A percentile compares a stretch with the other conserved stretches of the same genome.
Evolutionary conservation across 306 rosid genomes (phyloP).

Genomic region (Carpinus viminea): DNA sequence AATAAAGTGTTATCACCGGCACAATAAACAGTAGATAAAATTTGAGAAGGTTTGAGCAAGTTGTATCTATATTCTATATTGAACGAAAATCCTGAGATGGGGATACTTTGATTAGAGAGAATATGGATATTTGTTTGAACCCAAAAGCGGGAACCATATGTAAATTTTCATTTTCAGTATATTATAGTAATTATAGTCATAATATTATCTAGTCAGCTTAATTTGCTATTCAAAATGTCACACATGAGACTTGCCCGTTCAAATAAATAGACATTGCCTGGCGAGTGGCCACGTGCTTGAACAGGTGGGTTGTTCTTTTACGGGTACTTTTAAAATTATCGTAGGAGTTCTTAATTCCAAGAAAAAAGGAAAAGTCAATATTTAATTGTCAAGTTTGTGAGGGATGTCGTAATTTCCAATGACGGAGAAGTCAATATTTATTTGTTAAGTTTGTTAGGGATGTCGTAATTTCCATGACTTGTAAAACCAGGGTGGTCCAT

Average conservation of each 20-base stretch:
- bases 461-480: not conserved
- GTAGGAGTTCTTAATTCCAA: too few species aligned
- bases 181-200: not conserved
- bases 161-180: not conserved
- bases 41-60: slow-evolving; percentile 13
- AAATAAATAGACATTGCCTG: too few species aligned
- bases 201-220: too few species aligned
- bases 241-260: too few species aligned
- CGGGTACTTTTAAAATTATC: too few species aligned
- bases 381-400: not conserved
- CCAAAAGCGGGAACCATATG: not conserved
- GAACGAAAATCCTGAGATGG: not conserved
- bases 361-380: not conserved
- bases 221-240: too few species aligned
- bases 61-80: not conserved
- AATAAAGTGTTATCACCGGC: slow-evolving; percentile 29
- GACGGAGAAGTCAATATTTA: not conserved
- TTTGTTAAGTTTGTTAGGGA: not conserved
- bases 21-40: not conserved
- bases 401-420: not conserved
- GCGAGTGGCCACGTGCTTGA: too few species aligned
- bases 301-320: too few species aligned
- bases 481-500: not conserved
- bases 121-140: not conserved
- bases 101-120: slow-evolving; percentile 9